Evolutionary conservation across 495 filamentous ascomycete species (phyloP).

Genomic region (Choiromyces venosus): DNA sequence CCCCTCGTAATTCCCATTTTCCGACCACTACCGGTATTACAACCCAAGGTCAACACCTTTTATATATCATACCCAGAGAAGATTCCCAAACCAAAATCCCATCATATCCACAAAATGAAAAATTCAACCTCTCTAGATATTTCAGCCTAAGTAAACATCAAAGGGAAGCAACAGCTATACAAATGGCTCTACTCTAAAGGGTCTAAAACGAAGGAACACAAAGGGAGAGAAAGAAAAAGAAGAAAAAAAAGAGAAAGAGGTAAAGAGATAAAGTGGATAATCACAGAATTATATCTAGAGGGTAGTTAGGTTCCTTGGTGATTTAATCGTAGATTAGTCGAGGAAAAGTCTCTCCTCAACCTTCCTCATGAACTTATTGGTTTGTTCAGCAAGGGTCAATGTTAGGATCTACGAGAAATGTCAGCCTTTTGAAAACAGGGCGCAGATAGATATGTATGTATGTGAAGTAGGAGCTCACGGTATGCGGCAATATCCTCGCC

Average conservation of each 20-base stretch:
- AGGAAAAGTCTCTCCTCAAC: slow-evolving; percentile 62
- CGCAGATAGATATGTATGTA: not conserved
- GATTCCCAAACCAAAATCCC: not conserved
- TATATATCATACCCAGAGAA: not conserved
- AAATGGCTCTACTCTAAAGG: not conserved
- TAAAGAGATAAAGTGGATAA: not conserved
- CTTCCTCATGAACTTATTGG: slow-evolving; percentile 79
- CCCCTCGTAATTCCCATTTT: not conserved
- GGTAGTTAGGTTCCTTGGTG: not conserved
- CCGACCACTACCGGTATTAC: no score
- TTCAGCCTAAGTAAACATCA: not conserved
- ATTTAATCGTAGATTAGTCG: slow-evolving; percentile 8
- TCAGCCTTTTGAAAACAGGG: slow-evolving; percentile 1
- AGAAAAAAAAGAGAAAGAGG: not conserved
- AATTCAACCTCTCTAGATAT: not conserved
- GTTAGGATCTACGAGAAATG: slow-evolving; percentile 62
- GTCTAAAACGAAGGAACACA: not conserved
- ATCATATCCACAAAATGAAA: not conserved
- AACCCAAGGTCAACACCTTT: not conserved
- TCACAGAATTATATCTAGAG: not conserved
- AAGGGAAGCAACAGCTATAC: not conserved
- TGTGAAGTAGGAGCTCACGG: slow-evolving; percentile 49
- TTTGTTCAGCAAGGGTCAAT: slow-evolving; percentile 90
- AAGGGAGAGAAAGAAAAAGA: not conserved
- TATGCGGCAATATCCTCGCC: slow-evolving; percentile 90